These are phyloP conservation scores for Carpinus fangiana DNA, from an alignment of 306 rosid species.

Conservation along the genomic window DNA sequence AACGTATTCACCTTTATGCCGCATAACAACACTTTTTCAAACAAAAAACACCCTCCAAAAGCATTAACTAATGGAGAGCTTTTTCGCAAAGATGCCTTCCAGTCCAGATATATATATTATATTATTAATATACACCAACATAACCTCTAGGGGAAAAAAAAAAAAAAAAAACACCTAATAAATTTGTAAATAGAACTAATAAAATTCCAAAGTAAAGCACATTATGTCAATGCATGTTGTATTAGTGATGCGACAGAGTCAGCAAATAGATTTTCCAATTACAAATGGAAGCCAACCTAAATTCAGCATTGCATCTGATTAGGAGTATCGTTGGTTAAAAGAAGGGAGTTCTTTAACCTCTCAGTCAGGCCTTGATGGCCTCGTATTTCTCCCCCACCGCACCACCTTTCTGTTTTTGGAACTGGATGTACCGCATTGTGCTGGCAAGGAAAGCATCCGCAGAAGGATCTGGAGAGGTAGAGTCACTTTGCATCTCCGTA, in stretches of 20 bases:
- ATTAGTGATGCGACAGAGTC: not conserved
- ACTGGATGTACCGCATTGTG: slow-evolving; percentile 76
- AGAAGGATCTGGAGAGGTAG: slow-evolving; percentile 60
- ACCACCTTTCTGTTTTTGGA: slow-evolving; percentile 95
- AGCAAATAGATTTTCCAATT: not conserved
- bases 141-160: not conserved
- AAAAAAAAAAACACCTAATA: not conserved
- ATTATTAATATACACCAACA: not conserved
- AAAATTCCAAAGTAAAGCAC: not conserved
- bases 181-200: not conserved
- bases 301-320: slow-evolving; percentile 10
- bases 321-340: not conserved
- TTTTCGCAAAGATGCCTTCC: not conserved
- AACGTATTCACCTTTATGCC: too few species aligned
- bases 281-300: slow-evolving; percentile 2
- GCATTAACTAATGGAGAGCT: too few species aligned
- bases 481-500: slow-evolving; percentile 84
- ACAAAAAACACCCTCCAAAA: too few species aligned
- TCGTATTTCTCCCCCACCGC: slow-evolving; percentile 84
- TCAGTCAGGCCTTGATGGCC: slow-evolving; percentile 53
- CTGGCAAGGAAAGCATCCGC: slow-evolving; percentile 88
- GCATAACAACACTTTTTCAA: too few species aligned
- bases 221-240: not conserved
- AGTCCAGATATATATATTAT: not conserved
- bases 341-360: not conserved